Conservation (phyloP, 768 basidiomycete genomes). For the Phanerochaete sordida region DNA sequence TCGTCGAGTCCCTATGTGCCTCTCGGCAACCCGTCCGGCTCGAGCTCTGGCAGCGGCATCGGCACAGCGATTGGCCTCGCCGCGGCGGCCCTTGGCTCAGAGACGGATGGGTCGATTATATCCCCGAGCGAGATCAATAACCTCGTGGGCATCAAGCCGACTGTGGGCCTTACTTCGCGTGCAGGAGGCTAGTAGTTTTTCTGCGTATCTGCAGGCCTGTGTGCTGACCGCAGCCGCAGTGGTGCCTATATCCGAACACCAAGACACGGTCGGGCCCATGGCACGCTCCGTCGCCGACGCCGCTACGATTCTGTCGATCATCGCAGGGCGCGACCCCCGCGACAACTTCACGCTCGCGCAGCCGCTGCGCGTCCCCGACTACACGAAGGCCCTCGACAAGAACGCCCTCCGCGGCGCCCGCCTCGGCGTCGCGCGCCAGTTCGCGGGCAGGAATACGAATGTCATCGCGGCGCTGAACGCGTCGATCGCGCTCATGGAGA, state of each 20-base stretch:
- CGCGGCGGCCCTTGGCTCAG: slow-evolving; percentile 40
- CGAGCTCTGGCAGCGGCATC: slow-evolving; percentile 41
- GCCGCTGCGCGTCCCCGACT: slow-evolving; percentile 51
- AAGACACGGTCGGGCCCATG: slow-evolving; percentile 33
- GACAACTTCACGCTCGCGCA: slow-evolving; percentile 40
- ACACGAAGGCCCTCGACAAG: slow-evolving; percentile 45
- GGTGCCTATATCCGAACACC: slow-evolving; percentile 38
- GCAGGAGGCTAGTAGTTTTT: slow-evolving; percentile 25
- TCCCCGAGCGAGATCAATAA: slow-evolving; percentile 38
- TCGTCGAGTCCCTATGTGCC: slow-evolving; percentile 38
- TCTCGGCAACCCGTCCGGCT: slow-evolving; percentile 36
- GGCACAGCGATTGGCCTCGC: slow-evolving; percentile 38
- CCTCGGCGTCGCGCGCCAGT: slow-evolving; percentile 42
- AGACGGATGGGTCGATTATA: slow-evolving; percentile 44
- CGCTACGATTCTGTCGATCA: slow-evolving; percentile 30
- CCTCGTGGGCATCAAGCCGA: slow-evolving; percentile 35
- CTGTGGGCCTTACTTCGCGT: slow-evolving; percentile 30
- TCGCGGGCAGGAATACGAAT: slow-evolving; percentile 20
- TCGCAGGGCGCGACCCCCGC: slow-evolving; percentile 39
- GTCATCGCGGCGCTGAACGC: slow-evolving; percentile 35
- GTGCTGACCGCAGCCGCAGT: slow-evolving; percentile 23
- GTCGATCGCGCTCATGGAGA: slow-evolving; percentile 35
- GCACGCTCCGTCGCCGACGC: slow-evolving; percentile 30
- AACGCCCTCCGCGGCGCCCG: slow-evolving; percentile 44
- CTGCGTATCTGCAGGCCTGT: slow-evolving; percentile 18